Base-by-base conservation (phyloP, 768 basidiomycete species). In the Galerina marginata region DNA sequence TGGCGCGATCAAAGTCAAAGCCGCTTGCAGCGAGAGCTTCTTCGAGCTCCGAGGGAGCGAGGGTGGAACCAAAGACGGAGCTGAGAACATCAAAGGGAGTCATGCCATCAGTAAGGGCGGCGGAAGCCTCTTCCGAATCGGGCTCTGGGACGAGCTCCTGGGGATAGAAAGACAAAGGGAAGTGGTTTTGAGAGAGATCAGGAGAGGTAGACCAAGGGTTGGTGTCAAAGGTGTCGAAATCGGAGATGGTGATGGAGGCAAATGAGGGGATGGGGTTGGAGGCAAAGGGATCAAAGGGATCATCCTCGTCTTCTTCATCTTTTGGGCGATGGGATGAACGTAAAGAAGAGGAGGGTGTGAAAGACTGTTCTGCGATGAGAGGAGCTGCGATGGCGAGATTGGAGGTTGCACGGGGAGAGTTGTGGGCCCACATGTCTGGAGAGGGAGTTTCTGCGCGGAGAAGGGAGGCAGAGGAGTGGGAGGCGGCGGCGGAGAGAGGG, bases 71-170 rank as follows among this genome's bases (percentile, higher is more conserved):
- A 71, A 99, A 99, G 40, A 99, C 93, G 44, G 93, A 95, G 70
- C 86, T 87, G 16, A 99, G 88, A 44, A 98, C 95, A 67, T 99
- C 97, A 67, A 99, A 91, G 1, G 97, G 97, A 1, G 96, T 96
- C 94, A 99, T 96, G 45, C 95, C 95, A 71, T 93, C 91, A 0
- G 90, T 91, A 52, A 93, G 83, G 75, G 85, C 83, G 38, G 81
- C 76, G 11, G 81, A 80, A 39, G 89, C 85, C 6, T 78, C 77
- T 57, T 80, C 77, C 57, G 75, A 69, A 36, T 70, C 67, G 10
- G 66, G 65, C 43, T 66, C 67, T 26, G 60, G 63, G n/a, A 56
- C 44, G 16, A 58, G 60, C 15, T 57, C 59, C 56, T 65, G 58
- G 15, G 47, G 54, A 23, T 44, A 52, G 44, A 40, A 45, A 16